These are phyloP conservation scores for Mrakia gelida DNA, from an alignment of 768 basidiomycete species.

Conservation along the genomic window DNA sequence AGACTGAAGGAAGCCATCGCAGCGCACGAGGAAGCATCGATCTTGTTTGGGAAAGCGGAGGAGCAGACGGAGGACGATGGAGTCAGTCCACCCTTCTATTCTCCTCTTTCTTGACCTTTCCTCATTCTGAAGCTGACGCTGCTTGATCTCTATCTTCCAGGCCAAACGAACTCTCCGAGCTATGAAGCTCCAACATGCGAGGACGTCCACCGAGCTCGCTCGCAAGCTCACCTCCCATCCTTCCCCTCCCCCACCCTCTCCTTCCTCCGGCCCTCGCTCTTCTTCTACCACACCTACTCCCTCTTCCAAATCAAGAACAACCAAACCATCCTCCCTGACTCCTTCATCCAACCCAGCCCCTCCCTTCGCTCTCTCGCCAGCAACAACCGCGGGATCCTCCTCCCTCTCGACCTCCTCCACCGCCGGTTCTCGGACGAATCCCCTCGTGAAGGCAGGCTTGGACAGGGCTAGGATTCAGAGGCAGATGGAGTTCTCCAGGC, in stretches of 20 bases:
- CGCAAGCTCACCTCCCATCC: conserved; percentile 9
- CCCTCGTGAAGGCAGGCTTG: neutral
- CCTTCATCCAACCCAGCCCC: neutral
- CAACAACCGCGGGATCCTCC: neutral
- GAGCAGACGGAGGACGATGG: conserved; percentile 17
- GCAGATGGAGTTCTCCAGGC: neutral
- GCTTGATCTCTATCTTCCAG: neutral
- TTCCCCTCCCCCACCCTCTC: neutral
- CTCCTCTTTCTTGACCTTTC: neutral
- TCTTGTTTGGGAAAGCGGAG: neutral
- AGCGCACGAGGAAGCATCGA: neutral
- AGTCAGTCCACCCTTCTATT: neutral
- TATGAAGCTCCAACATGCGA: neutral
- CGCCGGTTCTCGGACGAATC: neutral
- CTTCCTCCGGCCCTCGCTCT: neutral
- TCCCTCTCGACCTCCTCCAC: neutral
- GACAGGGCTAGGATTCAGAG: neutral
- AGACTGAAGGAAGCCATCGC: conserved; percentile 2
- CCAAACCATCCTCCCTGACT: neutral
- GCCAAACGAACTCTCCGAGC: neutral
- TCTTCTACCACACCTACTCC: neutral
- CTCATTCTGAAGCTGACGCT: neutral
- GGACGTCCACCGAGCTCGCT: neutral
- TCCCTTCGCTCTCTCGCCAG: conserved; percentile 3
- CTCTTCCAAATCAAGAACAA: neutral